Evolutionary conservation across 768 basidiomycete species (phyloP), one percentile per base, ranked within the genome.

Genomic region (Obba rivulosa): DNA sequence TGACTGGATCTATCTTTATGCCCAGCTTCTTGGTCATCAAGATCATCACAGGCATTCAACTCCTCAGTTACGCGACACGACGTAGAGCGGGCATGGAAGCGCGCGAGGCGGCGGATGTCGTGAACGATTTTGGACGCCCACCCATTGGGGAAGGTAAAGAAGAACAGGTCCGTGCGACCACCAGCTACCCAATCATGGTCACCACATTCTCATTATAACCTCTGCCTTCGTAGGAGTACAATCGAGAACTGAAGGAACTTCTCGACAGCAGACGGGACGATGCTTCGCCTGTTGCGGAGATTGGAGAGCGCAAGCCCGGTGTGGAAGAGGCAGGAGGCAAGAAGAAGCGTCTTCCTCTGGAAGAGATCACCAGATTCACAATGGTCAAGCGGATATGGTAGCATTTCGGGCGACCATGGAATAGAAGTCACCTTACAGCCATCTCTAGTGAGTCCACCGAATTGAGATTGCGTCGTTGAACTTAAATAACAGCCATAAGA

Each of bases 331-430:
- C 55, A 38, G 64, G 60, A 17, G 62, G 71, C 36, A 81, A 78
- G 64, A 79, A 73, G 60, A 83, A 78, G 48, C 72, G 82, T 40
- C 75, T 89, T 48, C 79, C 80, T 50, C 66, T 97, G 43, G 92
- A 96, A 63, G 91, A 95, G 60, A 76, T 97, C 42, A 95, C 91
- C 28, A 68, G 93, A 47, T 97, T 88, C 72, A 95, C 92, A 17
- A 97, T 97, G 93, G 87, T 95, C 40, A 95, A 95, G 62, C 75
- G 90, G 45, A 94, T 95, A 39, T 94, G 80, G 79, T 84, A 54
- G 65, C 11, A 31, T 8, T 25, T 35, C n/a, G 8, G 31, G 7
- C 38, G 24, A 31, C 3, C 20, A 45, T 35, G 20, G 28, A 20
- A 7, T n/a, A 13, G 13, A 4, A 2, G 34, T 17, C 8, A 22